These are phyloP conservation scores for Copromyces sp. DNA, from an alignment of 495 filamentous ascomycete genomes.

Conservation along the genomic window DNA sequence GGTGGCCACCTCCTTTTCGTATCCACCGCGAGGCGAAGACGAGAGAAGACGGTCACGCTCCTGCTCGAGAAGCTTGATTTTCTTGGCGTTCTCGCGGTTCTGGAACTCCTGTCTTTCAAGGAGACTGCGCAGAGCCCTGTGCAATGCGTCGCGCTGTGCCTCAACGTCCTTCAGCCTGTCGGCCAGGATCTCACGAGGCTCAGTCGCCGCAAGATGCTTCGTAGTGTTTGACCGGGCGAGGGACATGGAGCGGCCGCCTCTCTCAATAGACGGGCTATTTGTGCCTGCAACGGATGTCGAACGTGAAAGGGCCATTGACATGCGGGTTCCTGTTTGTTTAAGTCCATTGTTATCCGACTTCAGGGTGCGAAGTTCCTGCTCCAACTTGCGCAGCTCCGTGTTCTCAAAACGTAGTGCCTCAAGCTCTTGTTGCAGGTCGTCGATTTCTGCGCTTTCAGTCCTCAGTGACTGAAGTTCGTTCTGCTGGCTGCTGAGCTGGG, in stretches of 20 bases:
- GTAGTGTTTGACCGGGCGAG: constrained; percentile 50
- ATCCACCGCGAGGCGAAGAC: constrained; percentile 61
- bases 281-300: constrained; percentile 34
- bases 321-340: constrained; percentile 14
- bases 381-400: constrained; percentile 37
- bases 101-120: constrained; percentile 80
- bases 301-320: constrained; percentile 27
- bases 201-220: constrained; percentile 38
- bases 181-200: constrained; percentile 58
- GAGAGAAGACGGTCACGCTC: constrained; percentile 68
- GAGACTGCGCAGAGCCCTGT: constrained; percentile 73
- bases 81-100: constrained; percentile 68
- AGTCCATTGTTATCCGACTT: constrained; percentile 49
- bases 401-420: constrained; percentile 57
- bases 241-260: constrained; percentile 20
- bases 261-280: constrained; percentile 9
- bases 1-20: constrained; percentile 67
- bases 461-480: constrained; percentile 32
- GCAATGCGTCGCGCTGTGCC: constrained; percentile 84
- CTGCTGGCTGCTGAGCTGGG: neutral
- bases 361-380: constrained; percentile 61
- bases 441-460: constrained; percentile 48
- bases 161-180: constrained; percentile 90
- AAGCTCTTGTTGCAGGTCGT: constrained; percentile 65
- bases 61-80: constrained; percentile 59